Percentiles rank a stretch among this genome's conserved stretches.
These are phyloP conservation scores for Physcomitrellopsis africana DNA, from an alignment of 225 moss, liverwort and hornwort genomes.

Conservation along the genomic window DNA sequence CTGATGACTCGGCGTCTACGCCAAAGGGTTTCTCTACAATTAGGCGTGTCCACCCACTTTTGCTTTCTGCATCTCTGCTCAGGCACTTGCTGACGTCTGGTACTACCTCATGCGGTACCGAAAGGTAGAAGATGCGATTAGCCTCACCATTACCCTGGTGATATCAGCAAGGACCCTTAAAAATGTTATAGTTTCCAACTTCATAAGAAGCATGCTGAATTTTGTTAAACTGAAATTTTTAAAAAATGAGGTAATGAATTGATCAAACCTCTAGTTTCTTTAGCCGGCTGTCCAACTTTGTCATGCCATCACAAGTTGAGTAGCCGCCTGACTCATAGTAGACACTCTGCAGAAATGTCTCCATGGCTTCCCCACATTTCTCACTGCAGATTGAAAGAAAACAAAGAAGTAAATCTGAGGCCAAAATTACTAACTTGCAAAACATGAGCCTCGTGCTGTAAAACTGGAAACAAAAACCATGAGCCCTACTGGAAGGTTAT, in stretches of 20 bases:
- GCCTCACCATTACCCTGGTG: constrained; percentile 66
- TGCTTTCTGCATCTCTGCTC: constrained; percentile 68
- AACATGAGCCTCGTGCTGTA: no score
- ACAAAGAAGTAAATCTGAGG: neutral
- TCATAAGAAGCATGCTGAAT: neutral
- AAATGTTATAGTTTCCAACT: neutral
- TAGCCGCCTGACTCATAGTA: constrained; percentile 81
- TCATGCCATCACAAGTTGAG: constrained; percentile 74
- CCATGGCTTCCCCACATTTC: constrained; percentile 74
- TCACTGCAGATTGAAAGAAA: constrained; percentile 52
- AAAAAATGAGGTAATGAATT: neutral
- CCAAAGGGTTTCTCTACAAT: constrained; percentile 96
- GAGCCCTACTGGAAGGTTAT: neutral
- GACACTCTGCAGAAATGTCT: constrained; percentile 68
- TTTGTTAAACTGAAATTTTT: neutral
- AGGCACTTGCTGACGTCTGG: constrained; percentile 76
- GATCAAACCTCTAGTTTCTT: constrained; percentile 63
- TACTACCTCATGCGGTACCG: constrained; percentile 82
- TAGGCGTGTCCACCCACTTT: constrained; percentile 90
- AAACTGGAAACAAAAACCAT: neutral
- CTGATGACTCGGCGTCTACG: constrained; percentile 68
- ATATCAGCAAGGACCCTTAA: neutral
- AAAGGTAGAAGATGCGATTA: constrained; percentile 90
- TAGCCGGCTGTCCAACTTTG: constrained; percentile 64
- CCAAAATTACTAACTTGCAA: no score